Conservation (phyloP, 2,329 filamentous ascomycete species). For the Dothiorella sarmentorum region DNA sequence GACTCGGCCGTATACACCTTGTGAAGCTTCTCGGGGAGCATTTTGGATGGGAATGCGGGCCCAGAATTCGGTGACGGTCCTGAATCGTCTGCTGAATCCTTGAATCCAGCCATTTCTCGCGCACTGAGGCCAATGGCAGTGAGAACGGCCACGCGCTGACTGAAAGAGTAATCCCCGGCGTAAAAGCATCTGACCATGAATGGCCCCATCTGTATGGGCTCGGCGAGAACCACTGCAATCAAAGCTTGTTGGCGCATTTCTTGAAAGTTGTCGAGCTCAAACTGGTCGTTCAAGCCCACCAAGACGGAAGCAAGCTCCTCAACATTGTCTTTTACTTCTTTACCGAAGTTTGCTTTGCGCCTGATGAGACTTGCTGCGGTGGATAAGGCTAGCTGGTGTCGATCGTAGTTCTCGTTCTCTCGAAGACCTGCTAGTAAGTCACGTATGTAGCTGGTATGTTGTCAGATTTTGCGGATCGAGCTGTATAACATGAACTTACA, state of each 20-base stretch:
- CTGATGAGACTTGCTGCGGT: slow-evolving; percentile 79
- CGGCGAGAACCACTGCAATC: slow-evolving; percentile 73
- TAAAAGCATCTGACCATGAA: slow-evolving; percentile 87
- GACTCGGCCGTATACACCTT: slow-evolving; percentile 58
- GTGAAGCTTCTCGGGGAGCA: slow-evolving; percentile 70
- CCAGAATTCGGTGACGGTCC: not conserved
- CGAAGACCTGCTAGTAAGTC: slow-evolving; percentile 76
- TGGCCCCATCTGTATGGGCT: slow-evolving; percentile 72
- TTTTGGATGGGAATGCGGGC: slow-evolving; percentile 70
- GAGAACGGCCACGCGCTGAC: slow-evolving; percentile 77
- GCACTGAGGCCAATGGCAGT: slow-evolving; percentile 77
- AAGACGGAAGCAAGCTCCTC: slow-evolving; percentile 76
- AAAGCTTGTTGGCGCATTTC: slow-evolving; percentile 74
- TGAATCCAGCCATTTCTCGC: slow-evolving; percentile 78
- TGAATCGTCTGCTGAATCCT: slow-evolving; percentile 48
- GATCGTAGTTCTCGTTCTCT: slow-evolving; percentile 79
- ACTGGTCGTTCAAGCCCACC: slow-evolving; percentile 79
- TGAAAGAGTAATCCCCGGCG: slow-evolving; percentile 84
- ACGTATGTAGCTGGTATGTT: slow-evolving; percentile 63
- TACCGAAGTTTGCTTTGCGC: slow-evolving; percentile 82
- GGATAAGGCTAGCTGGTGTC: slow-evolving; percentile 72
- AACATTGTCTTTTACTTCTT: slow-evolving; percentile 79
- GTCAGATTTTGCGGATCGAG: not conserved
- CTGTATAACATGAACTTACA: slow-evolving; percentile 45
- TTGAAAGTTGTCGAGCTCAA: slow-evolving; percentile 74